Conservation (phyloP, 345 rosid genomes). For the Hibiscus tridactylites region DNA sequence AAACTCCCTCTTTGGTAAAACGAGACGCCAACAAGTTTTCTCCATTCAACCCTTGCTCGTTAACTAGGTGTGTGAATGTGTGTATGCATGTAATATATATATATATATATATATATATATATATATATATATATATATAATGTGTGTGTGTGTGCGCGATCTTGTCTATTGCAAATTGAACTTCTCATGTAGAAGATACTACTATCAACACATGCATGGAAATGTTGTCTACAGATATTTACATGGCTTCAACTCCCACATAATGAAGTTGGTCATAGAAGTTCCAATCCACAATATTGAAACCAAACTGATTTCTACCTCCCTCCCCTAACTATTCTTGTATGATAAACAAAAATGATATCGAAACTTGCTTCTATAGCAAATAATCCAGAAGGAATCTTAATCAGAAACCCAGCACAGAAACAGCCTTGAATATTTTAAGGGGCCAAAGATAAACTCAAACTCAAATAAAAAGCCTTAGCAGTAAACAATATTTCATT, state of each 20-base stretch:
- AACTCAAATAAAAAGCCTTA: background rate
- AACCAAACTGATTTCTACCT: background rate
- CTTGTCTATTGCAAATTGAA: background rate
- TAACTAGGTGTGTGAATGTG: background rate
- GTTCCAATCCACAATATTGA: background rate
- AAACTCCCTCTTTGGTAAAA: background rate
- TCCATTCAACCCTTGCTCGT: background rate
- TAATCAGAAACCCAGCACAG: background rate
- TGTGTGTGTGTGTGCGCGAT: background rate
- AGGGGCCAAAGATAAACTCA: background rate
- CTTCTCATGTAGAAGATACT: background rate
- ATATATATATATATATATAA: background rate
- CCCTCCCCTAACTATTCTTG: background rate
- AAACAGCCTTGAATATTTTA: background rate
- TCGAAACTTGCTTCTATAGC: background rate
- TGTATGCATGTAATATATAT: background rate
- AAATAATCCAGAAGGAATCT: background rate
- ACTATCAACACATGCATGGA: background rate
- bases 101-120: background rate
- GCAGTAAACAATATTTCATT: background rate
- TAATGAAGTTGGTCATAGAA: background rate
- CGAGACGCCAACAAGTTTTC: background rate
- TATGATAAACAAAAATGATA: background rate
- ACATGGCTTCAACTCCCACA: background rate
- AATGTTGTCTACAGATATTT: background rate